Base-by-base conservation (phyloP, 306 rosid genomes). In the Rosa lucieae region DNA sequence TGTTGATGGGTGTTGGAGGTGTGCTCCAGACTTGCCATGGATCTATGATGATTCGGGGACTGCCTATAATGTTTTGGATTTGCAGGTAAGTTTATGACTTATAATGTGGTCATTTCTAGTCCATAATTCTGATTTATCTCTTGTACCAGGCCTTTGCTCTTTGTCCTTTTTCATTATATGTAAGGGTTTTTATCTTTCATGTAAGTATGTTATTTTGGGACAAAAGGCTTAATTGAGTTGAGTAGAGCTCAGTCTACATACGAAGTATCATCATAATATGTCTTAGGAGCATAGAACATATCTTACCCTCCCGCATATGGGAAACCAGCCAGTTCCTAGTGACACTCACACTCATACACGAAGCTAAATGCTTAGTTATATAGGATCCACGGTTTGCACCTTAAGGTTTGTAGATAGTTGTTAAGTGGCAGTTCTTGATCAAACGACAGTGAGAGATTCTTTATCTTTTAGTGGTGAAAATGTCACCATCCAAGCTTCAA, bases 1-100 rank as follows among this genome's bases (percentile, higher is more conserved):
- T 74, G 97, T 91, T 26, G 99, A 95, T 77, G 98, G 97, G 70
- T 80, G 59, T 72, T 83, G 83, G 69, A 89, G 82, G 46, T 84
- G 90, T 78, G 97, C 97, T 83, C 92, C 99, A 14, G 95, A 91
- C 44, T 84, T 86, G 76, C 94, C 93, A 35, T 90, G 88, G 74
- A 77, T 79, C 72, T 75, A 9, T 81, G 90, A 89, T 70, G 63
- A 73, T 78, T 80, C 87, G 0, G 95, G 97, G 52, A 78, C 61
- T 81, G 82, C 79, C 77, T 95, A 83, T 86, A 95, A 95, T 74
- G 83, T 95, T 52, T 86, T 95, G 88, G 91, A 91, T 76, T 87
- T 95, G 87, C 92, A 84, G 98, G 98, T 93, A 84, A 80, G 67
- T 52, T 63, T 39, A 53, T 72, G 47, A 29, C 44, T 67, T 74